These are phyloP conservation scores for Erysimum cheiranthoides DNA, from an alignment of 345 rosid species.

Conservation along the genomic window DNA sequence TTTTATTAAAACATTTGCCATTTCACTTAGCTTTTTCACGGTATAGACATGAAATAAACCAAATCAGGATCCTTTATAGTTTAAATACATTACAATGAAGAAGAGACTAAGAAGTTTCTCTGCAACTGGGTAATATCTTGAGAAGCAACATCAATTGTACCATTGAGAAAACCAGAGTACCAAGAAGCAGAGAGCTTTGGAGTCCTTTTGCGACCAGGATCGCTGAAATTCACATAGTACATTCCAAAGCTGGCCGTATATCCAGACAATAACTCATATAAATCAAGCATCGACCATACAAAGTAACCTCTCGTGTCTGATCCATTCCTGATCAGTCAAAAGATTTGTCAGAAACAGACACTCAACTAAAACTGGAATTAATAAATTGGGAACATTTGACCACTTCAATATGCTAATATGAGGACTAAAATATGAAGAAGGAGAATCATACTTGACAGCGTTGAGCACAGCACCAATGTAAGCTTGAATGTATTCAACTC, in stretches of 20 bases:
- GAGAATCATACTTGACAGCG: constrained; percentile 47
- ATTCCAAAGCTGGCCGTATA: constrained; percentile 43
- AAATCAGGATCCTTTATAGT: neutral
- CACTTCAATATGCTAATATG: neutral
- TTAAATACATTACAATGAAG: constrained; percentile 25
- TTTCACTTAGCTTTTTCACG: neutral
- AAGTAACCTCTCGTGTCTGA: constrained; percentile 61
- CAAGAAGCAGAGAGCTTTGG: constrained; percentile 61
- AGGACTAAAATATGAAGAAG: neutral
- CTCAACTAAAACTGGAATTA: neutral
- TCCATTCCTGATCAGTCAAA: constrained; percentile 51
- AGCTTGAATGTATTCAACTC: constrained; percentile 46
- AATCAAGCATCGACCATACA: constrained; percentile 59
- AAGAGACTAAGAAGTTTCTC: constrained; percentile 12
- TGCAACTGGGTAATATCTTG: constrained; percentile 8
- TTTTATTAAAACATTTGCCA: neutral
- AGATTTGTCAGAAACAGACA: neutral
- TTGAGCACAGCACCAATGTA: constrained; percentile 53
- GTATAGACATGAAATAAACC: neutral
- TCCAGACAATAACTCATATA: constrained; percentile 50
- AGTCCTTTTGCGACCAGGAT: constrained; percentile 50
- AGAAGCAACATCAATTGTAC: constrained; percentile 35
- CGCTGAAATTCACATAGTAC: constrained; percentile 54
- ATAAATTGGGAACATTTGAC: no score
- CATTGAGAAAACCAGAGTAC: constrained; percentile 57